These are phyloP conservation scores for Auriculariales sp. DNA, from an alignment of 768 basidiomycete genomes.

Conservation along the genomic window DNA sequence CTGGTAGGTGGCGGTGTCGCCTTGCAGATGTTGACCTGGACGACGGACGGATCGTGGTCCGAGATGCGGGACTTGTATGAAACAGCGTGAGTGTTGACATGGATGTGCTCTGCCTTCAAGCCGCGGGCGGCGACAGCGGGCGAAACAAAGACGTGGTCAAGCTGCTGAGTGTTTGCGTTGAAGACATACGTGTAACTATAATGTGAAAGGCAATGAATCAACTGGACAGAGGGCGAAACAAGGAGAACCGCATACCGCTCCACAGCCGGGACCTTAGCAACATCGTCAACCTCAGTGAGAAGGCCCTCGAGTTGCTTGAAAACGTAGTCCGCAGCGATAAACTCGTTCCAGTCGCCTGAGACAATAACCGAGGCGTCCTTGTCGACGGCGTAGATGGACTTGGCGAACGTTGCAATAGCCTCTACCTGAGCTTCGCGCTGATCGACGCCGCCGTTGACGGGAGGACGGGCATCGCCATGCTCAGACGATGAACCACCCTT, in stretches of 20 bases:
- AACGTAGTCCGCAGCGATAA: constrained; percentile 35
- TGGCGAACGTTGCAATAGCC: constrained; percentile 34
- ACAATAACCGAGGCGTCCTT: constrained; percentile 33
- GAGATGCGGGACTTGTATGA: constrained; percentile 28
- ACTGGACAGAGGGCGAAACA: too few relatives aligned
- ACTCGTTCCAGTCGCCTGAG: constrained; percentile 53
- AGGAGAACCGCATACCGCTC: too few relatives aligned
- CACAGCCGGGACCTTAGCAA: constrained; percentile 27
- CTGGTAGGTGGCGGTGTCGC: not conserved
- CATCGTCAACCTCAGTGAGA: constrained; percentile 36
- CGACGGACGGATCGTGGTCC: constrained; percentile 50
- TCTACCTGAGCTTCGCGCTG: constrained; percentile 35
- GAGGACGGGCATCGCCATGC: constrained; percentile 42
- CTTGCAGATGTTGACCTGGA: constrained; percentile 31
- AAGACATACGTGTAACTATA: constrained; percentile 53
- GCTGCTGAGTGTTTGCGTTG: constrained; percentile 40
- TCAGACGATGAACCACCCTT: constrained; percentile 42
- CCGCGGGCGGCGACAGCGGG: constrained; percentile 25
- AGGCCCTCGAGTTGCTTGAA: constrained; percentile 27
- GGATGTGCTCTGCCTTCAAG: constrained; percentile 39
- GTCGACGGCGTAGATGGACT: constrained; percentile 27
- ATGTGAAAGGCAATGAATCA: too few relatives aligned
- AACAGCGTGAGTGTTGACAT: constrained; percentile 44
- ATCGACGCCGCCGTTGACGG: constrained; percentile 37
- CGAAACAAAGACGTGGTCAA: constrained; percentile 45